Evolutionary conservation across 2,329 filamentous ascomycete species (phyloP).

Genomic region (Neofusicoccum sp.): DNA sequence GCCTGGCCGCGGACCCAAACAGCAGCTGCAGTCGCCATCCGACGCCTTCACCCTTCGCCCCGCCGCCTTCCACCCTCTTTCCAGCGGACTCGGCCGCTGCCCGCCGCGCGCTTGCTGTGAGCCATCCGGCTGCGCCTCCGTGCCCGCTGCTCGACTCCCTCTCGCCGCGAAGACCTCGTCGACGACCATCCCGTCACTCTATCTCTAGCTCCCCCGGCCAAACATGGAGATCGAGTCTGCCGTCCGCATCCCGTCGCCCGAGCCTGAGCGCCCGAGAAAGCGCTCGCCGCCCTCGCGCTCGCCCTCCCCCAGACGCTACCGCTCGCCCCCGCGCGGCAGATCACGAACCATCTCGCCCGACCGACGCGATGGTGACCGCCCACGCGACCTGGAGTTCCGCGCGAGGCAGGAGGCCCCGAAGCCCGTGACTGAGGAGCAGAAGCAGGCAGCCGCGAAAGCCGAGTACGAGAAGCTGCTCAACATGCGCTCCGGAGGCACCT

Average conservation of each 20-base stretch:
- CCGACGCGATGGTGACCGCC: conserved; percentile 46
- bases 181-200: background rate
- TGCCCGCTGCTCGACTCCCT: background rate
- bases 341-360: conserved; percentile 16
- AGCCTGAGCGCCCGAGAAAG: conserved; percentile 49
- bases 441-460: conserved; percentile 82
- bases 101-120: background rate
- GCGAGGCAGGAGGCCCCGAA: conserved; percentile 47
- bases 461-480: conserved; percentile 90
- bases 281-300: conserved; percentile 56
- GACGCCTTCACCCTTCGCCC: background rate
- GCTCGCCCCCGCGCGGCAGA: conserved; percentile 41
- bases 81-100: background rate
- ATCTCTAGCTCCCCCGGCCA: background rate
- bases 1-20: background rate
- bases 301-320: conserved; percentile 51
- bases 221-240: conserved; percentile 47
- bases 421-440: conserved; percentile 71
- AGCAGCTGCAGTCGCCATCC: background rate
- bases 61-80: background rate
- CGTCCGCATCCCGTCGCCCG: conserved; percentile 59
- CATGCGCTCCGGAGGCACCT: conserved; percentile 92
- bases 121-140: background rate
- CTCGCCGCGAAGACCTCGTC: background rate
- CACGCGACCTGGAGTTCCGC: conserved; percentile 43